phyloP scores from a whole-genome alignment of 2,329 filamentous ascomycete species.

The Mollisiaceae sp. region DNA sequence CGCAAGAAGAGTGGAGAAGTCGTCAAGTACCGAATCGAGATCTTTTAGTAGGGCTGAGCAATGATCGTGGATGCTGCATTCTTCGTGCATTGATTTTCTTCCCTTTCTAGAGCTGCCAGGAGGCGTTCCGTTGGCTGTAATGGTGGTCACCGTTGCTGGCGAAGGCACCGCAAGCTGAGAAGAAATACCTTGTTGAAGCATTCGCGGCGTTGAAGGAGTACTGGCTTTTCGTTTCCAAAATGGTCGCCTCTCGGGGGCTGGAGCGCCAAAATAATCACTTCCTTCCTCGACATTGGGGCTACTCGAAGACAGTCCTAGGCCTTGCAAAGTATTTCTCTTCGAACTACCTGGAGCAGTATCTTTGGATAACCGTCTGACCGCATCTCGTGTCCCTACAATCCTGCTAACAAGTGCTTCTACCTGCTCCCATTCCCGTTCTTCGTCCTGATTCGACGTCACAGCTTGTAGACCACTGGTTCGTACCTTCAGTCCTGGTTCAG shows the following conservation, averaged over 20 bases:
- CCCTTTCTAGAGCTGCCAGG: constrained; percentile 27
- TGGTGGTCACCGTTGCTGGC: constrained; percentile 32
- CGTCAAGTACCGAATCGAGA: constrained; percentile 79
- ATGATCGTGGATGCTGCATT: constrained; percentile 77
- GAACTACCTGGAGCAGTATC: constrained; percentile 68
- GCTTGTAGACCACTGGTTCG: constrained; percentile 39
- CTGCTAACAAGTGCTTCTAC: constrained; percentile 86
- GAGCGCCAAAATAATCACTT: constrained; percentile 58
- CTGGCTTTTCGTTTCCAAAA: constrained; percentile 94
- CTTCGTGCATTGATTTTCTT: constrained; percentile 50
- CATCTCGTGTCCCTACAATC: constrained; percentile 86
- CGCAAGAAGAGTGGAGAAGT: constrained; percentile 78
- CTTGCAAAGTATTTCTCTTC: constrained; percentile 36
- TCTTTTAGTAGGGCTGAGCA: constrained; percentile 84
- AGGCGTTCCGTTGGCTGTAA: constrained; percentile 32
- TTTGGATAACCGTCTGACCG: constrained; percentile 82
- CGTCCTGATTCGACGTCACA: constrained; percentile 49
- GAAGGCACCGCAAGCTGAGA: constrained; percentile 40
- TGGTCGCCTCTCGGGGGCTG: constrained; percentile 63
- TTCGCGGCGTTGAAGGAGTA: constrained; percentile 37
- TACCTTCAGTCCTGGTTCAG: constrained; percentile 41
- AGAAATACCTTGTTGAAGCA: constrained; percentile 33
- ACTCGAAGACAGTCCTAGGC: constrained; percentile 44
- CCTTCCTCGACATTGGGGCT: constrained; percentile 52
- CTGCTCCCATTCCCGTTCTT: constrained; percentile 85